Percentiles rank a stretch among this genome's conserved stretches.
phyloP scores from a whole-genome alignment of 208 protist genomes.

The Trypanosoma cruzi region DNA sequence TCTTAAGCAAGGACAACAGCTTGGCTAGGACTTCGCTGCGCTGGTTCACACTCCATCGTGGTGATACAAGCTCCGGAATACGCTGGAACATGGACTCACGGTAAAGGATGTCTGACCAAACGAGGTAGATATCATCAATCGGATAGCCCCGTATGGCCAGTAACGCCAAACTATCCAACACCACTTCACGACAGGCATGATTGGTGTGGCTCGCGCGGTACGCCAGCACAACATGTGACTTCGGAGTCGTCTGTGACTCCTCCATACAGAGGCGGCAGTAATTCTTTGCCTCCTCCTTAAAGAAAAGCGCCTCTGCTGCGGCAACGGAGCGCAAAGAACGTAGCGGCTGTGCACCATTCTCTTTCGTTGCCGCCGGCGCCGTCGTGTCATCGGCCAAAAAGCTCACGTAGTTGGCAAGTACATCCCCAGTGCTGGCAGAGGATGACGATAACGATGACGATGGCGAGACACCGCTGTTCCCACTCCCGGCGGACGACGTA shows the following conservation, averaged over 20 bases:
- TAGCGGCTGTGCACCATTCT: slow-evolving; percentile 32
- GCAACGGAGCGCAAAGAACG: slow-evolving; percentile 24
- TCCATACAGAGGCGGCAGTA: slow-evolving; percentile 71
- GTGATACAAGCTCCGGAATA: slow-evolving; percentile 38
- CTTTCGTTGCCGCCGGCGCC: slow-evolving; percentile 42
- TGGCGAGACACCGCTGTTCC: neutral
- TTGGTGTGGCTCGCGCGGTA: slow-evolving; percentile 44
- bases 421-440: slow-evolving; percentile 21
- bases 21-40: slow-evolving; percentile 43
- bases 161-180: slow-evolving; percentile 63
- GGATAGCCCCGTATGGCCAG: slow-evolving; percentile 72
- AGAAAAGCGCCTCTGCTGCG: slow-evolving; percentile 27
- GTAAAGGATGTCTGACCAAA: slow-evolving; percentile 74
- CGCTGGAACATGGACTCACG: slow-evolving; percentile 47
- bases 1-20: slow-evolving; percentile 43
- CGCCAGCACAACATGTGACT: slow-evolving; percentile 42
- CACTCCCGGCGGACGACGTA: slow-evolving; percentile 8
- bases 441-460: slow-evolving; percentile 17
- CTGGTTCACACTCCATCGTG: slow-evolving; percentile 50
- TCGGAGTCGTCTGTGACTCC: slow-evolving; percentile 36
- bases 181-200: slow-evolving; percentile 73
- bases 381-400: slow-evolving; percentile 53
- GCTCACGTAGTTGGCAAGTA: slow-evolving; percentile 45
- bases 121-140: slow-evolving; percentile 59
- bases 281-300: slow-evolving; percentile 31